A percentile compares a stretch with the other conserved stretches of the same genome.
Conservation (phyloP, 1,139 yeast species). For the Kodamaea sp. region DNA sequence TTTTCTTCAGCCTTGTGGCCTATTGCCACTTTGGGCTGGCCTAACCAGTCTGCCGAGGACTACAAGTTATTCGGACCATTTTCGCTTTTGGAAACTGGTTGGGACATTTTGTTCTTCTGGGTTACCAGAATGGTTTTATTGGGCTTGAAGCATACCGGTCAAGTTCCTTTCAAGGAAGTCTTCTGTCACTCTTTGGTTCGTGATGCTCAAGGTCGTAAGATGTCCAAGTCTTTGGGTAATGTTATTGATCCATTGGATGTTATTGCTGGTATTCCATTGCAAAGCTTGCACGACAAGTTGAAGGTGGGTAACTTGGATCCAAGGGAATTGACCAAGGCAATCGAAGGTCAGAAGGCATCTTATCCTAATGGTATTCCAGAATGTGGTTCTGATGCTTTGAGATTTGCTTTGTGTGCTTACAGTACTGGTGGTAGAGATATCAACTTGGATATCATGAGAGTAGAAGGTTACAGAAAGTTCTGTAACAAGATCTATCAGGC, state of each 20-base stretch:
- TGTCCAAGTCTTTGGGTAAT: constrained; percentile 97
- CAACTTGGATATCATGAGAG: constrained; percentile 92
- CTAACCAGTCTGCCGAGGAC: constrained; percentile 66
- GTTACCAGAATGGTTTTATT: constrained; percentile 94
- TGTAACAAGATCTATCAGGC: constrained; percentile 99
- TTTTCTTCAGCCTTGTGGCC: constrained; percentile 99
- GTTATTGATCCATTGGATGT: constrained; percentile 96
- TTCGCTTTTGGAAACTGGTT: constrained; percentile 95
- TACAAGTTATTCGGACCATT: constrained; percentile 81
- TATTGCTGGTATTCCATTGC: constrained; percentile 80
- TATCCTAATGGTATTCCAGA: constrained; percentile 98
- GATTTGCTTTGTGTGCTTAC: constrained; percentile 98
- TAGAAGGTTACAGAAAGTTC: constrained; percentile 98
- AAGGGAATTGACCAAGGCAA: constrained; percentile 83
- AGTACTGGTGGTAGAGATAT: constrained; percentile 99
- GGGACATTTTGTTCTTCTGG: constrained; percentile 99
- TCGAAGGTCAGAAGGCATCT: constrained; percentile 81
- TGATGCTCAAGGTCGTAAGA: constrained; percentile 98
- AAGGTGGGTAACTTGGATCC: constrained; percentile 84
- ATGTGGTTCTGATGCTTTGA: constrained; percentile 98
- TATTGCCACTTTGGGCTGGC: constrained; percentile 96
- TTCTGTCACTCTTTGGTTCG: constrained; percentile 98
- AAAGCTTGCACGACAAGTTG: constrained; percentile 78
- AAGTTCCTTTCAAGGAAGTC: constrained; percentile 91
- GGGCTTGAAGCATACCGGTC: constrained; percentile 87